These are phyloP conservation scores for Xerocomus potaroensis DNA, from an alignment of 768 basidiomycete species.

Conservation along the genomic window DNA sequence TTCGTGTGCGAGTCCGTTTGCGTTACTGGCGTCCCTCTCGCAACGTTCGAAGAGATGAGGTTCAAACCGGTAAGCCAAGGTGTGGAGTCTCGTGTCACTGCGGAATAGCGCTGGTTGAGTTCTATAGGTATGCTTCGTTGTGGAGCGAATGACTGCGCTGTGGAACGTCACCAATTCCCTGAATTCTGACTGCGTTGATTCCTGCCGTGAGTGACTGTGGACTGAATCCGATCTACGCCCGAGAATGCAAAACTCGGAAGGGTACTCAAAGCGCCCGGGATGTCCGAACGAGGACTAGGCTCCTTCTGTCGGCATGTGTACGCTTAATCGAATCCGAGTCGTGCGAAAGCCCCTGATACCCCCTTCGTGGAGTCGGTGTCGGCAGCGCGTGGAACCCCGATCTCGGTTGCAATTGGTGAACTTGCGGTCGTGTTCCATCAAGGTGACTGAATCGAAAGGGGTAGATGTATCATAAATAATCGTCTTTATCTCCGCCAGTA, in stretches of 20 bases:
- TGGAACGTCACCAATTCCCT: neutral
- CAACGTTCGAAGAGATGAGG: neutral
- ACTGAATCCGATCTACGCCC: neutral
- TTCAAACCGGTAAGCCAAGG: neutral
- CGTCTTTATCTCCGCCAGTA: slow-evolving; percentile 12
- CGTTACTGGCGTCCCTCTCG: neutral
- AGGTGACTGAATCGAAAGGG: slow-evolving; percentile 6
- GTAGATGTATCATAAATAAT: neutral
- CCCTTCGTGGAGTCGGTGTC: slow-evolving; percentile 2
- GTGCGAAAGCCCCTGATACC: neutral
- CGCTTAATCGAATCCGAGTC: no score
- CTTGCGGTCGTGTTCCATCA: slow-evolving; percentile 9
- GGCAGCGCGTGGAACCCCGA: slow-evolving; percentile 21
- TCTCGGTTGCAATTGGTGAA: slow-evolving; percentile 13
- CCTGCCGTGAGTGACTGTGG: neutral
- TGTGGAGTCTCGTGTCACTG: neutral
- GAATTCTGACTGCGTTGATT: neutral
- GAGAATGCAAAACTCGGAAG: neutral
- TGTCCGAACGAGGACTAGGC: no score
- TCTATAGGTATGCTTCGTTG: neutral
- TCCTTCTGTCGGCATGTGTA: no score
- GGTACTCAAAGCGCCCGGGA: no score
- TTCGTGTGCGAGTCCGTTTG: neutral
- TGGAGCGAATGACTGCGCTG: neutral
- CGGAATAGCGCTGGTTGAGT: neutral